phyloP scores from a whole-genome alignment of 225 moss, liverwort and hornwort genomes.

The Ulota crispa region DNA sequence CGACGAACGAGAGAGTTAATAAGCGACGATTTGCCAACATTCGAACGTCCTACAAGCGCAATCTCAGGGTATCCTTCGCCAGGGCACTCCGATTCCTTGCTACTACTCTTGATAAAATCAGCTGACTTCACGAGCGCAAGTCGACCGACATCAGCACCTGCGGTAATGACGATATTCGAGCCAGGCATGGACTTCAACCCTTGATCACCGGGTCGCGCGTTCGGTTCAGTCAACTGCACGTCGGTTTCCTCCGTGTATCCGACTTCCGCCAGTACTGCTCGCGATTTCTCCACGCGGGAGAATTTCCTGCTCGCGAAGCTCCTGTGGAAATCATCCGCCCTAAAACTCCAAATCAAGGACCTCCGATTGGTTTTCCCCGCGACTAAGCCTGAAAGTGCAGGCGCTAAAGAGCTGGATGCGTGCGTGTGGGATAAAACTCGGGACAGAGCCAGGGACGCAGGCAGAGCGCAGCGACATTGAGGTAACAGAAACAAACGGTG shows the following conservation, averaged over 20 bases:
- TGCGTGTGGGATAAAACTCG: conserved; percentile 34
- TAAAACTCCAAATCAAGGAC: conserved; percentile 17
- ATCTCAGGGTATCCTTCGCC: conserved; percentile 85
- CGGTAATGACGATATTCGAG: conserved; percentile 79
- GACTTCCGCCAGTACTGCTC: conserved; percentile 46
- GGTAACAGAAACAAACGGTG: conserved; percentile 46
- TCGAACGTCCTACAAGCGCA: conserved; percentile 91
- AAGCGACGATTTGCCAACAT: conserved; percentile 94
- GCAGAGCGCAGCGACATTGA: conserved; percentile 45
- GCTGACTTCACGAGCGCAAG: conserved; percentile 71
- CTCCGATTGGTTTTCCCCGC: background rate
- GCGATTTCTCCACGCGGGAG: conserved; percentile 36
- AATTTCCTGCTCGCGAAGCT: conserved; percentile 42
- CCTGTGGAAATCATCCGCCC: conserved; percentile 22
- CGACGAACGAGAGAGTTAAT: conserved; percentile 77
- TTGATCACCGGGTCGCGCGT: conserved; percentile 34
- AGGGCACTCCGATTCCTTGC: conserved; percentile 85
- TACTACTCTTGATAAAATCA: conserved; percentile 94
- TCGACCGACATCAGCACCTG: conserved; percentile 68
- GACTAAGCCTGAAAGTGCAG: background rate
- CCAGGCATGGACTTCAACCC: conserved; percentile 70
- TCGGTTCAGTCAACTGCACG: conserved; percentile 44
- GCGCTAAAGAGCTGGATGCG: conserved; percentile 24
- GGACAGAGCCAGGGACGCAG: conserved; percentile 34
- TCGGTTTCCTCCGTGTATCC: conserved; percentile 46